Percentiles rank a stretch among this genome's conserved stretches.
phyloP scores from a whole-genome alignment of 768 basidiomycete species.

The Agaricus subrufescens region DNA sequence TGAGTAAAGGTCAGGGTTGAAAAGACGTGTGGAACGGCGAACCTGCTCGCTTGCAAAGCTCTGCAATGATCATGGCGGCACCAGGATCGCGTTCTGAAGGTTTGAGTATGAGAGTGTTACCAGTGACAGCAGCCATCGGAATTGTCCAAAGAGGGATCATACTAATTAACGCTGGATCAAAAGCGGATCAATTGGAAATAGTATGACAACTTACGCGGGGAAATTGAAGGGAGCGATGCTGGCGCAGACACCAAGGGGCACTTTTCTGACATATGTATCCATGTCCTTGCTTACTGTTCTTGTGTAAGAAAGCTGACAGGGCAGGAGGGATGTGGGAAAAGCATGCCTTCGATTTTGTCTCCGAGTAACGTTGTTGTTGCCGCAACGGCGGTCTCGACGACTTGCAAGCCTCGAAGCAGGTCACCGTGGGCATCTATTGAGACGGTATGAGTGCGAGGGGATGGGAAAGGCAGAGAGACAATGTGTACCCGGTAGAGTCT shows the following conservation, averaged over 20 bases:
- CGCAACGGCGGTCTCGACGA: conserved; percentile 75
- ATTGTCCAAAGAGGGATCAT: conserved; percentile 99
- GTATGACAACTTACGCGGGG: conserved; percentile 58
- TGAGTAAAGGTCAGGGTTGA: neutral
- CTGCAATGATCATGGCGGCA: conserved; percentile 96
- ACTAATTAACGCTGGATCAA: conserved; percentile 26
- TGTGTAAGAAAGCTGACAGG: neutral
- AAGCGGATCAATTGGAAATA: neutral
- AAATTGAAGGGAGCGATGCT: conserved; percentile 89
- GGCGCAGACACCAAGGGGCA: conserved; percentile 87
- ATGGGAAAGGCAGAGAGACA: neutral
- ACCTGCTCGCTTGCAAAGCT: conserved; percentile 87
- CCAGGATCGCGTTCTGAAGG: conserved; percentile 97
- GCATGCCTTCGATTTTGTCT: conserved; percentile 84
- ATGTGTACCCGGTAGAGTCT: conserved; percentile 74
- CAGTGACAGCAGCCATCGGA: conserved; percentile 81
- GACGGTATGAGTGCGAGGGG: neutral
- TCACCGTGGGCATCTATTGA: conserved; percentile 88
- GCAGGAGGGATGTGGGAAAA: conserved; percentile 14
- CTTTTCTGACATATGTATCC: conserved; percentile 84
- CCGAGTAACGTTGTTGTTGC: conserved; percentile 85
- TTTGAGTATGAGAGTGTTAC: conserved; percentile 93
- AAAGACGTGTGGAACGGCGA: conserved; percentile 7
- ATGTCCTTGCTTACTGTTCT: conserved; percentile 84
- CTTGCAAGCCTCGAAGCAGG: conserved; percentile 87